Conservation (phyloP, 495 filamentous ascomycete genomes). For the Apodospora peruviana region DNA sequence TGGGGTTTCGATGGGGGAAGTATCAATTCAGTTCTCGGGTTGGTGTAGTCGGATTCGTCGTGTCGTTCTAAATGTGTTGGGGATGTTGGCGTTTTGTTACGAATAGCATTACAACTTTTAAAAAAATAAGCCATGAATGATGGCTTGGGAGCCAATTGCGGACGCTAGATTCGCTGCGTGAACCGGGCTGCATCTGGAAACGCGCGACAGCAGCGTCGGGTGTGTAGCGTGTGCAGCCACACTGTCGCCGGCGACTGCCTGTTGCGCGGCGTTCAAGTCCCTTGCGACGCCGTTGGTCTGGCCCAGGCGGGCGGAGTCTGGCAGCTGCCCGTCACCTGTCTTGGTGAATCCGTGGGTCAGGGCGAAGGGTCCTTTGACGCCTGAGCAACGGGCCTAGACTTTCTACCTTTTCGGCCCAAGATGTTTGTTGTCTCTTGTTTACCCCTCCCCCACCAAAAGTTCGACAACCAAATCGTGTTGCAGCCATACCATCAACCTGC, state of each 20-base stretch:
- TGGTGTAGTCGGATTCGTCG: no score
- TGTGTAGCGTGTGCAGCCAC: neutral
- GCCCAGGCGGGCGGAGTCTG: no score
- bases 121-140: neutral
- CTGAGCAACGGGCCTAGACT: conserved; percentile 11
- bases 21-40: neutral
- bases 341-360: no score
- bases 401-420: no score
- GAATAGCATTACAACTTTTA: neutral
- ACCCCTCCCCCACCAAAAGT: conserved; percentile 28
- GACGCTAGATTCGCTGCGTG: no score
- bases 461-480: conserved; percentile 1
- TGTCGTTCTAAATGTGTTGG: neutral
- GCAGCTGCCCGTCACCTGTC: neutral
- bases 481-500: conserved; percentile 1
- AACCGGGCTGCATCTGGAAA: no score
- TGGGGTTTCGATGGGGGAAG: neutral
- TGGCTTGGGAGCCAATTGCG: neutral
- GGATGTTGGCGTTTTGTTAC: no score
- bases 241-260: neutral
- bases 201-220: no score
- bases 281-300: no score
- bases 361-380: no score
- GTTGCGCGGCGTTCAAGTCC: neutral
- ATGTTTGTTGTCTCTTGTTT: conserved; percentile 6